Evolutionary conservation across 2,329 filamentous ascomycete genomes (phyloP).

Genomic region (Clonostachys rosea): DNA sequence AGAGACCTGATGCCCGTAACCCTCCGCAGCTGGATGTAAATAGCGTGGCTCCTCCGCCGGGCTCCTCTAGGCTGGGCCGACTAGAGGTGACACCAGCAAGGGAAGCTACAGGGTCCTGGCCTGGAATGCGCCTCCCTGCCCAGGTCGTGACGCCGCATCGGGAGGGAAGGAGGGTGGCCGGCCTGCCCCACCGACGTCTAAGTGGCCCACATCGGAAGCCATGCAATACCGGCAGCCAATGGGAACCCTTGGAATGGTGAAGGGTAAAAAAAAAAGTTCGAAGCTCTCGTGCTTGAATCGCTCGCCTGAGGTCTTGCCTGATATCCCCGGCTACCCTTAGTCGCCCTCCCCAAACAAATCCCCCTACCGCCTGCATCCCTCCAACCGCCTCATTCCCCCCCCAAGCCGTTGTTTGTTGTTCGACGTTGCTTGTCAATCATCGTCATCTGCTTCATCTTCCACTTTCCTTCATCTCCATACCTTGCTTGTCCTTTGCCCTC

Average conservation of each 20-base stretch:
- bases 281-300: slow-evolving; percentile 22
- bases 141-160: slow-evolving; percentile 4
- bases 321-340: background rate
- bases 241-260: slow-evolving; percentile 12
- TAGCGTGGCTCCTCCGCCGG: background rate
- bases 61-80: background rate
- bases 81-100: background rate
- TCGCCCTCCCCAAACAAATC: background rate
- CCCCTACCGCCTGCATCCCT: background rate
- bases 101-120: background rate
- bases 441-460: slow-evolving; percentile 4
- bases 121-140: background rate
- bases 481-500: background rate
- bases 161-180: slow-evolving; percentile 4
- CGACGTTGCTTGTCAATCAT: background rate
- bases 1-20: background rate
- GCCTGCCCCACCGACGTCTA: slow-evolving; percentile 19
- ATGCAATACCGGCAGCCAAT: slow-evolving; percentile 21
- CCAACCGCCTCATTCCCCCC: background rate
- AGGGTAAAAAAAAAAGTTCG: slow-evolving; percentile 26
- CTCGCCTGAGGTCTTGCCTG: slow-evolving; percentile 3
- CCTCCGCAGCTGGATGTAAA: background rate
- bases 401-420: background rate
- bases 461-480: background rate
- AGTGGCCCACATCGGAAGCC: slow-evolving; percentile 16